Conservation (phyloP, 768 basidiomycete species). For the Suillus occidentalis region DNA sequence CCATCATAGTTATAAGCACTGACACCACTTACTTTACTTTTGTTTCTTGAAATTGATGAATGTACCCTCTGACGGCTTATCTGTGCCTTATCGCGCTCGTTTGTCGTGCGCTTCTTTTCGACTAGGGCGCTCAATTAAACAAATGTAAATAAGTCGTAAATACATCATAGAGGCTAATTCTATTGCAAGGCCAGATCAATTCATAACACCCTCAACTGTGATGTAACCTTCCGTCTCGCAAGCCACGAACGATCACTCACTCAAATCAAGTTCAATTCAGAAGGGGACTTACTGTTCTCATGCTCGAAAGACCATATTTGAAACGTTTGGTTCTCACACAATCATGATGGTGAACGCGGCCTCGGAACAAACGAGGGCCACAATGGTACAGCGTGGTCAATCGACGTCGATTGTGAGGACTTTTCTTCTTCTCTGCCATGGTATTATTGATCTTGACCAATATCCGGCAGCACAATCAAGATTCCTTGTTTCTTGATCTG, state of each 20-base stretch:
- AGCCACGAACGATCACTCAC: conserved; percentile 97
- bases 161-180: conserved; percentile 64
- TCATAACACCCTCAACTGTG: conserved; percentile 6
- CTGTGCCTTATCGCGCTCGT: too few species aligned
- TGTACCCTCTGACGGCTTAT: too few species aligned
- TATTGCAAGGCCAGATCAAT: conserved; percentile 59
- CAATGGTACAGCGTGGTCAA: conserved; percentile 96
- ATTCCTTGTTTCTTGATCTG: conserved; percentile 88
- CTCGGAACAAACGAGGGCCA: conserved; percentile 95
- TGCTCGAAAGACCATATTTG: conserved; percentile 94
- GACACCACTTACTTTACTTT: too few species aligned
- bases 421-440: conserved; percentile 1
- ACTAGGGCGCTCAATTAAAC: too few species aligned
- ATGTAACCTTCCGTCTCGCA: conserved; percentile 32
- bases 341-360: conserved; percentile 96
- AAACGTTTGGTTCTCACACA: conserved; percentile 97
- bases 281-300: conserved; percentile 94
- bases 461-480: conserved; percentile 69
- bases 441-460: neutral
- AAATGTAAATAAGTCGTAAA: too few species aligned
- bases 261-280: conserved; percentile 95
- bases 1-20: too few species aligned
- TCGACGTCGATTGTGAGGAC: conserved; percentile 89
- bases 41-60: too few species aligned
- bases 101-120: too few species aligned